Percentiles rank a stretch among this genome's conserved stretches.
phyloP scores from a whole-genome alignment of 2,329 filamentous ascomycete genomes.

The Aureobasidium sp. region DNA sequence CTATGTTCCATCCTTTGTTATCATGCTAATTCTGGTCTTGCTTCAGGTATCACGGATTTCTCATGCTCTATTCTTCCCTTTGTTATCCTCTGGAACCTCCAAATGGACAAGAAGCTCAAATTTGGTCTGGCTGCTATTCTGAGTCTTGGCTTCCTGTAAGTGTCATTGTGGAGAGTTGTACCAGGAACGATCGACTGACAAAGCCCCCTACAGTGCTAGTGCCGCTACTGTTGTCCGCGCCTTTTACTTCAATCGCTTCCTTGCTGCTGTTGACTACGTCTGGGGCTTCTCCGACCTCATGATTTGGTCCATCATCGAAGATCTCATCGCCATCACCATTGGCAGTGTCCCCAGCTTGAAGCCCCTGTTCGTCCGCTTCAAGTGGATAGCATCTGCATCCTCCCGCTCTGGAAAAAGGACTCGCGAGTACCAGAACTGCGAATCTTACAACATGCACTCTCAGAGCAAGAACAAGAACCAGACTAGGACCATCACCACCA shows the following conservation, averaged over 20 bases:
- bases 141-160: conserved; percentile 24
- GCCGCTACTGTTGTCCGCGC: conserved; percentile 37
- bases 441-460: conserved; percentile 1
- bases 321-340: conserved; percentile 14
- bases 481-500: background rate
- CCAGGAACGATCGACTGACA: background rate
- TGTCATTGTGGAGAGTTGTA: background rate
- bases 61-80: conserved; percentile 28
- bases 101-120: conserved; percentile 27
- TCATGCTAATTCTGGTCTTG: too few species aligned
- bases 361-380: conserved; percentile 9
- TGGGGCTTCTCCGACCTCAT: conserved; percentile 18
- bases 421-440: background rate
- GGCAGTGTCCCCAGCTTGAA: conserved; percentile 14
- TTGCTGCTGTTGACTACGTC: conserved; percentile 27
- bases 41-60: conserved; percentile 23
- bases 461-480: background rate
- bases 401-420: background rate
- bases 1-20: too few species aligned
- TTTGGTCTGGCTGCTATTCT: conserved; percentile 26
- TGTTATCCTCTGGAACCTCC: conserved; percentile 28
- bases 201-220: conserved; percentile 32
- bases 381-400: background rate
- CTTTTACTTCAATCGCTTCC: conserved; percentile 28
- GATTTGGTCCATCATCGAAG: conserved; percentile 15